Percentiles rank a stretch among this genome's conserved stretches.
These are phyloP conservation scores for Exophiala bonariae DNA, from an alignment of 2,329 filamentous ascomycete genomes.

Conservation along the genomic window DNA sequence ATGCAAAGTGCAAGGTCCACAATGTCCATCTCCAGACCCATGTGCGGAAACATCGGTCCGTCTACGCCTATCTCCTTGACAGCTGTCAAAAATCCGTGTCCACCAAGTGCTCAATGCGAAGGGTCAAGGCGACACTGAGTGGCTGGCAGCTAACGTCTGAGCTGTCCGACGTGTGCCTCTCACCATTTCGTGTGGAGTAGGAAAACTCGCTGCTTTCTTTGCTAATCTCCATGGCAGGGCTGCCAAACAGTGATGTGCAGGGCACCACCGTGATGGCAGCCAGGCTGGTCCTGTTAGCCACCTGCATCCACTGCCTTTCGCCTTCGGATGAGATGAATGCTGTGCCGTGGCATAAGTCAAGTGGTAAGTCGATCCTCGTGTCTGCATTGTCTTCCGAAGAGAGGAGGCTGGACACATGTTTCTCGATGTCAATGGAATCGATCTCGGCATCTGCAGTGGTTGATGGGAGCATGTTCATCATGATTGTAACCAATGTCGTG, in stretches of 20 bases:
- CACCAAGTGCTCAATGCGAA: constrained; percentile 12
- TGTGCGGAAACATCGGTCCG: not conserved
- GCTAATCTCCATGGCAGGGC: not conserved
- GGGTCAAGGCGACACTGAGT: constrained; percentile 14
- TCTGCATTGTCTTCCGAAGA: not conserved
- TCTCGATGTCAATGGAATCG: no score
- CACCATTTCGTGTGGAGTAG: not conserved
- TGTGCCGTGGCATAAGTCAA: constrained; percentile 17
- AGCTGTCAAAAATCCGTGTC: not conserved
- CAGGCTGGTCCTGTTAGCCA: constrained; percentile 6
- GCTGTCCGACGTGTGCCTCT: not conserved
- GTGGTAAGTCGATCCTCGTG: not conserved
- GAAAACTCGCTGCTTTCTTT: constrained; percentile 12
- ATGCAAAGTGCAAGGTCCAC: no score
- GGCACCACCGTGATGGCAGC: constrained; percentile 12
- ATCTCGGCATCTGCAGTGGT: no score
- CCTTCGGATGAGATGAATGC: constrained; percentile 13
- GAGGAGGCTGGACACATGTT: no score
- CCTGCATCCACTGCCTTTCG: constrained; percentile 5
- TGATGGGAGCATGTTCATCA: no score
- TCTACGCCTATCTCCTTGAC: not conserved
- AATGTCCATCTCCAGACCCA: no score
- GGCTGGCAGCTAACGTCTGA: constrained; percentile 2
- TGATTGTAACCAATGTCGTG: no score
- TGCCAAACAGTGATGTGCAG: constrained; percentile 49